A percentile compares a stretch with the other conserved stretches of the same genome.
phyloP scores from a whole-genome alignment of 148 eudicot genomes.

The Cornus florida region DNA sequence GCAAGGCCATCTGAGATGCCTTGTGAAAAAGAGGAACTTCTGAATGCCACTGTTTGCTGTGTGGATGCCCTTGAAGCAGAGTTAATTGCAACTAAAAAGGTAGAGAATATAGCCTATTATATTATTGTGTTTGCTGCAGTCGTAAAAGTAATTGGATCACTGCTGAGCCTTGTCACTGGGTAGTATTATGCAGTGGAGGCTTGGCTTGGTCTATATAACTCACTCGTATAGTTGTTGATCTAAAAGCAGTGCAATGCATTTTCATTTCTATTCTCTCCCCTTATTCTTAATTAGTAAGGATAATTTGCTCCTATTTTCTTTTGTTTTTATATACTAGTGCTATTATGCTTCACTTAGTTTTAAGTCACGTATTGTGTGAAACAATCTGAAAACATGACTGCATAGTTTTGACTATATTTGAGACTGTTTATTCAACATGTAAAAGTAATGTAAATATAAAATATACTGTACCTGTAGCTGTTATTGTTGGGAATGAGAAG shows the following conservation, averaged over 20 bases:
- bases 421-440: not conserved
- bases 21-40: slow-evolving; percentile 61
- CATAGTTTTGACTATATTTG: not conserved
- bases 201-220: not conserved
- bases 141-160: not conserved
- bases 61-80: slow-evolving; percentile 78
- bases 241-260: not conserved
- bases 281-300: not conserved
- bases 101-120: slow-evolving; percentile 19
- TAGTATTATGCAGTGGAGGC: not conserved
- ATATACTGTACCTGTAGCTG: not conserved
- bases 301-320: not conserved
- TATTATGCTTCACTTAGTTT: not conserved
- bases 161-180: not conserved
- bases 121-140: slow-evolving; percentile 3
- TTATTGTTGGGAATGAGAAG: not conserved
- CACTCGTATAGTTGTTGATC: not conserved
- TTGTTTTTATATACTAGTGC: not conserved
- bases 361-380: not conserved
- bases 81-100: slow-evolving; percentile 92
- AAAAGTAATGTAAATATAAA: not conserved
- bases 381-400: not conserved
- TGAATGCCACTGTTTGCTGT: slow-evolving; percentile 72
- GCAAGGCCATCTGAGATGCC: slow-evolving; percentile 76
- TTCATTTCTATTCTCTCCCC: not conserved